phyloP scores from a whole-genome alignment of 228 moss, liverwort and hornwort species.

The Sphagnum fallax region DNA sequence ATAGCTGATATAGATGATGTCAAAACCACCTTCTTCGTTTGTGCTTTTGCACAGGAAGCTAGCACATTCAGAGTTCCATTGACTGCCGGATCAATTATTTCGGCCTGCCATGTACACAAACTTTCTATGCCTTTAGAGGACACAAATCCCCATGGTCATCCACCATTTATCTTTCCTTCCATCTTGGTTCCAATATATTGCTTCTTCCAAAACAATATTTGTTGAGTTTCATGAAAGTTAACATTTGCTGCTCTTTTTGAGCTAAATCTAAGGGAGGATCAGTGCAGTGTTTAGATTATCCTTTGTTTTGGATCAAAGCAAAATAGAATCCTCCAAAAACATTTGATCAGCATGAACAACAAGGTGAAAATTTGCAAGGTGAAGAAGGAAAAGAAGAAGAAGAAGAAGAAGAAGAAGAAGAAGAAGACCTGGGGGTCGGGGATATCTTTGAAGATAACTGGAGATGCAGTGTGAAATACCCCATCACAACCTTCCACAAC shows the following conservation, averaged over 20 bases:
- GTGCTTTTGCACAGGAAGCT: conserved; percentile 23
- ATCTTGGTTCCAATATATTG: neutral
- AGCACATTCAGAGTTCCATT: conserved; percentile 68
- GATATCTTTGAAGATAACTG: conserved; percentile 32
- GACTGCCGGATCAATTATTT: conserved; percentile 53
- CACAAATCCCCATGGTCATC: too few species aligned
- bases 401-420: neutral
- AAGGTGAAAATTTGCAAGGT: neutral
- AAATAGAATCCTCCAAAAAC: neutral
- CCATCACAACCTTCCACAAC: conserved; percentile 56
- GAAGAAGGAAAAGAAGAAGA: conserved; percentile 3
- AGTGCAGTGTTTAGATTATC: too few species aligned
- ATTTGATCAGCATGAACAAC: neutral
- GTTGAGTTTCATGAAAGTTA: neutral
- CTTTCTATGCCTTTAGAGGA: too few species aligned
- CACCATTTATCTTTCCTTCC: too few species aligned
- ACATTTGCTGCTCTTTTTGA: neutral
- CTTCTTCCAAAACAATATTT: neutral
- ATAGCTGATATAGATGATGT: conserved; percentile 64
- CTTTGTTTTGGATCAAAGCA: neutral
- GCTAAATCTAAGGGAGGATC: too few species aligned
- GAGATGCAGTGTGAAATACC: conserved; percentile 70
- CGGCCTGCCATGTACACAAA: conserved; percentile 23
- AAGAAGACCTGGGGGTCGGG: conserved; percentile 18
- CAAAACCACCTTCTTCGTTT: conserved; percentile 47